phyloP scores from a whole-genome alignment of 441 rosid species.

The Bruguiera hainesii region DNA sequence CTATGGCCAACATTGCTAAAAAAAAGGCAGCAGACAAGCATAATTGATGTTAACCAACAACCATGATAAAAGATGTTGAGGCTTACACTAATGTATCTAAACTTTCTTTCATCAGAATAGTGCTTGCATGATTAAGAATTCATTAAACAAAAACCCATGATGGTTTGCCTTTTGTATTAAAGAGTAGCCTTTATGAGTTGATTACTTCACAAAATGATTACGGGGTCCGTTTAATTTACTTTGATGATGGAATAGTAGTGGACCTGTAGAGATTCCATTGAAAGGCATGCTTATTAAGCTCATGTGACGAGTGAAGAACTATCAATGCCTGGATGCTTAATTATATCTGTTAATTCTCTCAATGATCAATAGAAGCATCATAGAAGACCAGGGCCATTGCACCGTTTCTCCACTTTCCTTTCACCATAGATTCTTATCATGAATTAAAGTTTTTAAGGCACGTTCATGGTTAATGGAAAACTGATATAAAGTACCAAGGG shows the following conservation, averaged over 20 bases:
- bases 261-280: constrained; percentile 10
- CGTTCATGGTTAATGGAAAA: too few species aligned
- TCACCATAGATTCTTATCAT: too few species aligned
- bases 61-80: constrained; percentile 18
- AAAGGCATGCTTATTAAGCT: constrained; percentile 30
- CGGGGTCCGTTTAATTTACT: background rate
- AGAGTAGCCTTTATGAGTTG: constrained; percentile 16
- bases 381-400: too few species aligned
- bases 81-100: constrained; percentile 29
- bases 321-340: background rate
- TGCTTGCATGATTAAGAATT: constrained; percentile 22
- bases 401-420: too few species aligned
- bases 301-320: constrained; percentile 27
- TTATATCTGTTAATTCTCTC: too few species aligned
- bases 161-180: constrained; percentile 25
- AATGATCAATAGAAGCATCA: too few species aligned
- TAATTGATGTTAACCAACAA: constrained; percentile 31
- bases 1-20: constrained; percentile 26
- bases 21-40: constrained; percentile 31
- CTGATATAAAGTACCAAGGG: too few species aligned
- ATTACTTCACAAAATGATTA: background rate
- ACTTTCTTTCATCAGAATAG: constrained; percentile 29
- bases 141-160: constrained; percentile 14
- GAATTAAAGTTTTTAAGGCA: too few species aligned
- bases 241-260: background rate